These are phyloP conservation scores for Tricladium varicosporioides DNA, from an alignment of 2,329 filamentous ascomycete species.

Conservation along the genomic window DNA sequence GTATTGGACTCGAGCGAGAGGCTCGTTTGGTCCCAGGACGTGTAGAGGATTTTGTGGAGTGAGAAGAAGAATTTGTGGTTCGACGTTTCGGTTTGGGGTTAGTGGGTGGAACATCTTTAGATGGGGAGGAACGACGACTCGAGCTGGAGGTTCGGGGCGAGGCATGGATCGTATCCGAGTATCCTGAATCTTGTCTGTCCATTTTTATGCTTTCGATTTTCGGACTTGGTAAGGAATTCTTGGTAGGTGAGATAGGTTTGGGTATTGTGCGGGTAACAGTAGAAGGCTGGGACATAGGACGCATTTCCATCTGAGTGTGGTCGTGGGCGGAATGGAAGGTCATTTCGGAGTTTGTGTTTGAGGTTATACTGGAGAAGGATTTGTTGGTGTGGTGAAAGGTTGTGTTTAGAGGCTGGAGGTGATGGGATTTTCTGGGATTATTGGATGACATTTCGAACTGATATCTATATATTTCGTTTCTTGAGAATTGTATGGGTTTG, in stretches of 20 bases:
- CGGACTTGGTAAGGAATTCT: conserved; percentile 7
- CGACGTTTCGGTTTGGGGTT: conserved; percentile 11
- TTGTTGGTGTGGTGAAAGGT: conserved; percentile 27
- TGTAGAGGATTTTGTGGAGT: conserved; percentile 13
- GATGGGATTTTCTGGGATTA: conserved; percentile 12
- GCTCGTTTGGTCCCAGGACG: conserved; percentile 23
- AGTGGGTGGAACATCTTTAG: conserved; percentile 3
- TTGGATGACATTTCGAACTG: conserved; percentile 18
- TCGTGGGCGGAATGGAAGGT: conserved; percentile 32
- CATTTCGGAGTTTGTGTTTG: conserved; percentile 24
- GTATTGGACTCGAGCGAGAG: conserved; percentile 11
- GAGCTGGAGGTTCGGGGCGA: conserved; percentile 21
- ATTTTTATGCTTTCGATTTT: conserved; percentile 23
- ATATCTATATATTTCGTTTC: neutral
- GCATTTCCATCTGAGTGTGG: conserved; percentile 21
- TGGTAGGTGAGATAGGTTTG: conserved; percentile 6
- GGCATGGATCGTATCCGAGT: conserved; percentile 16
- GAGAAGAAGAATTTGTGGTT: conserved; percentile 7
- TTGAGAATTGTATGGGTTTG: neutral
- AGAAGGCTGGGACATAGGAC: conserved; percentile 8
- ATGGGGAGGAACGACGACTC: conserved; percentile 4
- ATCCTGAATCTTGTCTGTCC: conserved; percentile 32
- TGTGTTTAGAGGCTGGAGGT: conserved; percentile 21
- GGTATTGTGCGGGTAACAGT: conserved; percentile 3
- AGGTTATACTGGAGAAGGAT: conserved; percentile 27